Evolutionary conservation across 257 asterid genomes (phyloP).

Genomic region (Penstemon newberryi): DNA sequence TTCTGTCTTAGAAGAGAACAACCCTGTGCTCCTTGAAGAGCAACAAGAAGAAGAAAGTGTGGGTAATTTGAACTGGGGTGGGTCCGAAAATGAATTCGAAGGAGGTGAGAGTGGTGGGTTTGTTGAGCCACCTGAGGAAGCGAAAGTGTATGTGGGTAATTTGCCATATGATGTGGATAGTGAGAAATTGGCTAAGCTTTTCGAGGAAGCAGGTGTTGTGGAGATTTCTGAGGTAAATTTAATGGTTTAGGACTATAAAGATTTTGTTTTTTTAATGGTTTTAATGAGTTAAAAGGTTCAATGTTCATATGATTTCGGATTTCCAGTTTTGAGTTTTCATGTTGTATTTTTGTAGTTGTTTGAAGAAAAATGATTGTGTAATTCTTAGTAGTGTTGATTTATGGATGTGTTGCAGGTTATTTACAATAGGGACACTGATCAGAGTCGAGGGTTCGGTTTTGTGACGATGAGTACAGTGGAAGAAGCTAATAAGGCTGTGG

Average conservation of each 20-base stretch:
- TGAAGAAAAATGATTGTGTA: neutral
- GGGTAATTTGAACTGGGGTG: conserved; percentile 26
- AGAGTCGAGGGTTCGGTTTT: conserved; percentile 92
- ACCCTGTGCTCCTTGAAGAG: conserved; percentile 33
- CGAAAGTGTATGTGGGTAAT: conserved; percentile 86
- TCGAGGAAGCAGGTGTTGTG: conserved; percentile 83
- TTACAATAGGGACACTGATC: conserved; percentile 68
- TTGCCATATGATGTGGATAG: conserved; percentile 75
- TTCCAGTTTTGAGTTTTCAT: neutral
- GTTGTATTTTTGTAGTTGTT: neutral
- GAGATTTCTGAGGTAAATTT: conserved; percentile 74
- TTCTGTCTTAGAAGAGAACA: conserved; percentile 52
- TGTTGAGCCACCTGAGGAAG: conserved; percentile 71
- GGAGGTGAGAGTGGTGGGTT: conserved; percentile 34
- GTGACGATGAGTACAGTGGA: conserved; percentile 89
- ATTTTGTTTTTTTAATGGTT: neutral
- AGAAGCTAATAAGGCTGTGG: conserved; percentile 92
- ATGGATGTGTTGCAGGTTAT: conserved; percentile 51
- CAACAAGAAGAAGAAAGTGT: neutral
- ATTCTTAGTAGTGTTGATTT: neutral
- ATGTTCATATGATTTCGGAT: neutral
- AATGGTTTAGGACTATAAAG: neutral
- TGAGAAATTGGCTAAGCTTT: conserved; percentile 64
- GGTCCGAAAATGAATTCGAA: conserved; percentile 17
- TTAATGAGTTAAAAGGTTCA: neutral